Evolutionary conservation across 805 yeast species (phyloP), one percentile per base, ranked within the genome.

Genomic region (Teunomyces lycoperdinae): DNA sequence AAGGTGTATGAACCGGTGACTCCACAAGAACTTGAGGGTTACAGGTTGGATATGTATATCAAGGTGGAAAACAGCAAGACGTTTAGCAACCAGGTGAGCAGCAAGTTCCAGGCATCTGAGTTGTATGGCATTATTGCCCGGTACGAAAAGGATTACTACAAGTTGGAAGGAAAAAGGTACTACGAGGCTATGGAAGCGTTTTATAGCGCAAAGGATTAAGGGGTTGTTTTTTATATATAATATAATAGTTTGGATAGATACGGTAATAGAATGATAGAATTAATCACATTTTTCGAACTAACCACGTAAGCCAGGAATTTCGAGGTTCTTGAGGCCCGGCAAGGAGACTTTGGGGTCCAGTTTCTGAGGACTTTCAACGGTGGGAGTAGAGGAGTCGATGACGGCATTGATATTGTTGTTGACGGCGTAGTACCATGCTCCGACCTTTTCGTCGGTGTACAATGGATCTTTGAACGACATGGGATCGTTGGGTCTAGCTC

Each of bases 401-500:
- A 73, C 73, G 1, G 76, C 77, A 50, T 73, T 73, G 41, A 72
- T 63, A 51, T 72, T 71, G 54, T 73, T 73, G 56, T 73, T 73
- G 29, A 73, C 76, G 16, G 72, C 70, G 49, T 73, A 73, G 57
- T 73, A 73, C 84, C 84, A 80, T 5, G 83, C 82, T 33, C 80
- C 82, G 44, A 69, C 71, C 55, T 80, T 80, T 38, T 79, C 80
- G 62, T 80, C 76, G 13, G 89, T 85, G 66, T 90, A 89, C 48
- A 89, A 83, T 11, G 89, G 86, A 63, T 89, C 96, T 54, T 83
- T 81, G 70, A 81, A 89, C 2, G 88, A 87, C 60, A 79, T 80
- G 0, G 89, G 86, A 69, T 94, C 99, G 56, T 84, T 85, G 1
- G 97, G 97, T 61, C 96, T 77, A 1, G 96, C 86, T 44, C 99